Conservation (phyloP, 441 rosid genomes). For the Gossypium trilobum region DNA sequence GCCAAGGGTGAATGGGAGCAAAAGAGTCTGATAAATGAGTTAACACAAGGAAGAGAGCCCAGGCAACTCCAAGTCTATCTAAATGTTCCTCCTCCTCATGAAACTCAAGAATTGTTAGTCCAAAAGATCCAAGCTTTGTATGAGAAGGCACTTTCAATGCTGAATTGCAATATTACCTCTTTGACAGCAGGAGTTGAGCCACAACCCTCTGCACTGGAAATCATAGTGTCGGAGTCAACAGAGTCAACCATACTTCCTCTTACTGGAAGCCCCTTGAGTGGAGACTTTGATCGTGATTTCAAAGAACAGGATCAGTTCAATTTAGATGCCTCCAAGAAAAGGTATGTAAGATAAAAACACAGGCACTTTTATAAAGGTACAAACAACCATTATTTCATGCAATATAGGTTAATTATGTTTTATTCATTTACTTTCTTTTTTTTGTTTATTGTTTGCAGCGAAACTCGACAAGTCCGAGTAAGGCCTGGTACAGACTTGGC, state of each 20-base stretch:
- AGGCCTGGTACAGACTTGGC: conserved; percentile 44
- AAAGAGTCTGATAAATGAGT: background rate
- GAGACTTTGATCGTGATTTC: background rate
- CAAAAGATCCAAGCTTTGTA: background rate
- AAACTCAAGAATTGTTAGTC: background rate
- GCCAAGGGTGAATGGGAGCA: background rate
- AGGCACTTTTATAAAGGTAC: background rate
- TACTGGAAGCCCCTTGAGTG: background rate
- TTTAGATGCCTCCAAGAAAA: background rate
- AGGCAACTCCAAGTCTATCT: background rate
- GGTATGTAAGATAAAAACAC: background rate
- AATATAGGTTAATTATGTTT: background rate
- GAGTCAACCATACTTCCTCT: background rate
- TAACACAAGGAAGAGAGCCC: background rate
- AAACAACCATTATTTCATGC: background rate
- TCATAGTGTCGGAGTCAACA: background rate
- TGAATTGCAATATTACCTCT: background rate
- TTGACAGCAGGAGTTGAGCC: background rate
- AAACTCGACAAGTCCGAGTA: conserved; percentile 9
- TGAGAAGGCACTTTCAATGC: background rate
- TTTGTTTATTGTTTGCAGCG: background rate
- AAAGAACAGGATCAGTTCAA: background rate
- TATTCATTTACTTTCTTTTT: background rate
- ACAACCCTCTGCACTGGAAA: background rate
- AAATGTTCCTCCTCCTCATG: background rate